Conservation (phyloP, 2,329 filamentous ascomycete genomes). For the Trematosphaeria pertusa region DNA sequence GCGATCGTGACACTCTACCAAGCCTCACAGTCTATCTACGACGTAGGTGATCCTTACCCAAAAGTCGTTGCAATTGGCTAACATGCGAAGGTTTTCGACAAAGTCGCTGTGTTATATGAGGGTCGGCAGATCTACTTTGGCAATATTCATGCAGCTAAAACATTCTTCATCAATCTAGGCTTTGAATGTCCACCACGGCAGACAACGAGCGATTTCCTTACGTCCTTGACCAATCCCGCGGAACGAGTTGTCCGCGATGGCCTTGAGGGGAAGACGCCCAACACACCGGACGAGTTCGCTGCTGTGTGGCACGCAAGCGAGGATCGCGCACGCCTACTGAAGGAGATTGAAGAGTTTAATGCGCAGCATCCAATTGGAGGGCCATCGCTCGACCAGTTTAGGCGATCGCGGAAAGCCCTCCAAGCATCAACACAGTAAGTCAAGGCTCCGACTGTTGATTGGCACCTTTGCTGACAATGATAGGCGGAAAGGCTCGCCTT, state of each 20-base stretch:
- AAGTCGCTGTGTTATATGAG: slow-evolving; percentile 53
- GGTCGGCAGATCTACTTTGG: slow-evolving; percentile 76
- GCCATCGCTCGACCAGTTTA: slow-evolving; percentile 49
- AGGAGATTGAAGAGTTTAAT: slow-evolving; percentile 53
- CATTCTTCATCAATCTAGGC: slow-evolving; percentile 72
- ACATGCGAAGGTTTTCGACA: slow-evolving; percentile 25
- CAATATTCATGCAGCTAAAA: slow-evolving; percentile 63
- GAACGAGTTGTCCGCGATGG: slow-evolving; percentile 48
- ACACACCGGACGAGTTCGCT: slow-evolving; percentile 54
- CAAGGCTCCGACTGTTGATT: too few relatives aligned
- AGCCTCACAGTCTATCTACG: slow-evolving; percentile 70
- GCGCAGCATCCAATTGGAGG: slow-evolving; percentile 44
- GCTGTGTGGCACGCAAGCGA: slow-evolving; percentile 54
- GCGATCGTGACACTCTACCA: slow-evolving; percentile 63
- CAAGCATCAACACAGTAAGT: slow-evolving; percentile 55
- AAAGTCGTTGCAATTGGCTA: too few relatives aligned
- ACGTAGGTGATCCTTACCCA: slow-evolving; percentile 42
- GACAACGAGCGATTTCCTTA: slow-evolving; percentile 76
- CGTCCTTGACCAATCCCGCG: slow-evolving; percentile 65
- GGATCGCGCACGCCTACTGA: slow-evolving; percentile 47
- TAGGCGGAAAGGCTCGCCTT: too few relatives aligned
- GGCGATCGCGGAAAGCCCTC: background rate
- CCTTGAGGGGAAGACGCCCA: slow-evolving; percentile 48
- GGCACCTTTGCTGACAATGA: too few relatives aligned
- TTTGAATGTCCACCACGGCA: slow-evolving; percentile 62